These are phyloP conservation scores for Nakazawaea ernobii DNA, from an alignment of 805 yeast species.

Conservation along the genomic window DNA sequence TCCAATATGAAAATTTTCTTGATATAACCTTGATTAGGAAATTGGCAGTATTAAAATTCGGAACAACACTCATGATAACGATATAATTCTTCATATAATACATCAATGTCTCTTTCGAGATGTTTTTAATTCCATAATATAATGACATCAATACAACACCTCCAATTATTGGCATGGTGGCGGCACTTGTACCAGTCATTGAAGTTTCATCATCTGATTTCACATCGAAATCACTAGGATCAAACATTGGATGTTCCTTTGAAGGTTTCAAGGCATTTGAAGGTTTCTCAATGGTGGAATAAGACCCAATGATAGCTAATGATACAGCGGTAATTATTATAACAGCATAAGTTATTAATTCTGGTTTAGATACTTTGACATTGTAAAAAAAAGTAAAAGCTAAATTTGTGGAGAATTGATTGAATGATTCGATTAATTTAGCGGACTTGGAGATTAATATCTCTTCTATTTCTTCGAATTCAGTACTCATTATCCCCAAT, in stretches of 20 bases:
- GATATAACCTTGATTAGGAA: conserved; percentile 20
- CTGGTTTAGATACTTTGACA: neutral
- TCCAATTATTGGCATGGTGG: conserved; percentile 39
- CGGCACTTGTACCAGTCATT: conserved; percentile 25
- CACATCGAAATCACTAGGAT: conserved; percentile 33
- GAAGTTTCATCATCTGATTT: conserved; percentile 16
- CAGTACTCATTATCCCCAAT: neutral
- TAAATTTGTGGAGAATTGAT: neutral
- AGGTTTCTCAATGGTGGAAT: conserved; percentile 27
- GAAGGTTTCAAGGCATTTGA: conserved; percentile 26
- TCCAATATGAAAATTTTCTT: conserved; percentile 24
- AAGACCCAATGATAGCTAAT: conserved; percentile 28
- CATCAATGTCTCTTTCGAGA: conserved; percentile 26
- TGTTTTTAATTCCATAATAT: conserved; percentile 29
- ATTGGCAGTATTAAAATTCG: conserved; percentile 26
- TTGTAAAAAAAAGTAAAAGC: neutral
- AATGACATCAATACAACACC: conserved; percentile 31
- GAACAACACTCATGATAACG: conserved; percentile 25
- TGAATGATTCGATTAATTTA: neutral
- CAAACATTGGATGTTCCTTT: conserved; percentile 32
- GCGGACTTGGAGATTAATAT: neutral
- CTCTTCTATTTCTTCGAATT: neutral
- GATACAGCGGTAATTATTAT: conserved; percentile 19
- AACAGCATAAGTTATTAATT: conserved; percentile 15
- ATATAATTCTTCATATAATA: conserved; percentile 30